Conservation (phyloP, 805 yeast genomes). For the Wilhelminamyces savonicus region DNA sequence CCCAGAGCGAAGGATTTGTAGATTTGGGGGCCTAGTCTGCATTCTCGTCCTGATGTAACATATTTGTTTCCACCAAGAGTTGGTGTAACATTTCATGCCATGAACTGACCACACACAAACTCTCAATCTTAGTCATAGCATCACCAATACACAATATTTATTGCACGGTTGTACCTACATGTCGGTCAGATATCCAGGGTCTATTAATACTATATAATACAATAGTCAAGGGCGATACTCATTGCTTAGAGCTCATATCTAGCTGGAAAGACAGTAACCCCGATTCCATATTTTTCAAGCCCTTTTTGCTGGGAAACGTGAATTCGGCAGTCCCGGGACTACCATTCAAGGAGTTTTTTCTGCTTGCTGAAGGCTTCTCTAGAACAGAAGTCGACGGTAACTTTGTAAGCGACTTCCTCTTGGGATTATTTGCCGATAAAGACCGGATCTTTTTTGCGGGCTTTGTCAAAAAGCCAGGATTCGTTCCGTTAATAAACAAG, state of each 20-base stretch:
- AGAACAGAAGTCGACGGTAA: no score
- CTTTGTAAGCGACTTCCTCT: no score
- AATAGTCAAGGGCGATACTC: no score
- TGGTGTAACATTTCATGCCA: not conserved
- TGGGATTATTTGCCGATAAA: no score
- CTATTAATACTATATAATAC: no score
- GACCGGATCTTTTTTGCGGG: no score
- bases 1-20: slow-evolving; percentile 41
- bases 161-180: not conserved
- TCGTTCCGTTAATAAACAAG: slow-evolving; percentile 11
- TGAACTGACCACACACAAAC: not conserved
- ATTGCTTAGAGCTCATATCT: no score
- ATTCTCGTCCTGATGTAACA: not conserved
- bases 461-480: no score
- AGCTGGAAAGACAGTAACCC: slow-evolving; percentile 23
- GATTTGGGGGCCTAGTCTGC: not conserved
- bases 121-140: not conserved
- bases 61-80: not conserved
- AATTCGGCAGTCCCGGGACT: slow-evolving; percentile 1
- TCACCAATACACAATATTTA: not conserved
- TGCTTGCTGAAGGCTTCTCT: no score
- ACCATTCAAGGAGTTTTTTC: no score
- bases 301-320: slow-evolving; percentile 7
- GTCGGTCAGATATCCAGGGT: no score
- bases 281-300: slow-evolving; percentile 19